A percentile compares a stretch with the other conserved stretches of the same genome.
These are phyloP conservation scores for Phaffomyces antillensis DNA, from an alignment of 805 yeast genomes.

Conservation along the genomic window DNA sequence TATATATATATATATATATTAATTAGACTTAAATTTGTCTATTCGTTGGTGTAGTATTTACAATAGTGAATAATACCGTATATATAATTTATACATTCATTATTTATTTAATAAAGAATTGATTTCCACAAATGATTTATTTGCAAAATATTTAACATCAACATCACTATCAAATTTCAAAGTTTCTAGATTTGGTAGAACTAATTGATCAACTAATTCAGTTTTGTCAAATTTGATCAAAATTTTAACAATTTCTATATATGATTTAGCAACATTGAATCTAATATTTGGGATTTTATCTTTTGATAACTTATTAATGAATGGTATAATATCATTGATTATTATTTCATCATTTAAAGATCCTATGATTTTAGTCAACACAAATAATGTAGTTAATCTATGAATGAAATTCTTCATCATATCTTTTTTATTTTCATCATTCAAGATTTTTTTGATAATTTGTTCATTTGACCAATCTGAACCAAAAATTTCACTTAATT, in stretches of 20 bases:
- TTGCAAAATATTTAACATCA: conserved; percentile 85
- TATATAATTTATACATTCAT: background rate
- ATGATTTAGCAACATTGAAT: conserved; percentile 88
- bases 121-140: conserved; percentile 43
- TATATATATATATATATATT: too few relatives aligned
- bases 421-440: conserved; percentile 29
- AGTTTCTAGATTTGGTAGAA: conserved; percentile 58
- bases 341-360: conserved; percentile 56
- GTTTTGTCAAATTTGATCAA: conserved; percentile 24
- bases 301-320: conserved; percentile 57
- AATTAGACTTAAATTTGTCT: too few relatives aligned
- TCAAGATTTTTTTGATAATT: conserved; percentile 68
- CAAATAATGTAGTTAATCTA: conserved; percentile 84
- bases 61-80: background rate
- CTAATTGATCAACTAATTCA: conserved; percentile 39
- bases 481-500: conserved; percentile 82
- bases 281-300: conserved; percentile 94
- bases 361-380: conserved; percentile 75
- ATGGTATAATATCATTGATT: conserved; percentile 66
- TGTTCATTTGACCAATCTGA: conserved; percentile 88
- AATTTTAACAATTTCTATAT: conserved; percentile 52
- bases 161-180: conserved; percentile 69
- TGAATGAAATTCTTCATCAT: conserved; percentile 66
- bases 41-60: too few relatives aligned
- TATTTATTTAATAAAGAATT: conserved; percentile 2